A percentile compares a stretch with the other conserved stretches of the same genome.
phyloP scores from a whole-genome alignment of 2,329 filamentous ascomycete genomes.

The Colletotrichum tabaci region DNA sequence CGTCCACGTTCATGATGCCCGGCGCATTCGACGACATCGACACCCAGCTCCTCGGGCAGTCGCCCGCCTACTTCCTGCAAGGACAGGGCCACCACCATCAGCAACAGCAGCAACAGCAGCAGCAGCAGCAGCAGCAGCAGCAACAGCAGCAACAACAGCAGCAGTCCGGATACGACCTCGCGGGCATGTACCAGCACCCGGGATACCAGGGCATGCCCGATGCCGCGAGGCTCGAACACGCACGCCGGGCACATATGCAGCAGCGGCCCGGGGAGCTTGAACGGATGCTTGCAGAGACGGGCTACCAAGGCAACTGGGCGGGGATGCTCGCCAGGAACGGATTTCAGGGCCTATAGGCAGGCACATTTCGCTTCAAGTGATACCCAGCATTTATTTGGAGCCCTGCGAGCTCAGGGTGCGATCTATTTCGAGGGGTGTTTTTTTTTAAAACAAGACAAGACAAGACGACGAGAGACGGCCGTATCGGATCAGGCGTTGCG shows the following conservation, averaged over 20 bases:
- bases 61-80: slow-evolving; percentile 80
- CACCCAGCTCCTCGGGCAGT: slow-evolving; percentile 78
- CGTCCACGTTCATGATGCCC: slow-evolving; percentile 65
- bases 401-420: slow-evolving; percentile 40
- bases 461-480: slow-evolving; percentile 5
- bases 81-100: slow-evolving; percentile 51
- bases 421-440: slow-evolving; percentile 26
- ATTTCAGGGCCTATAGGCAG: slow-evolving; percentile 38
- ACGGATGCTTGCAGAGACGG: slow-evolving; percentile 42
- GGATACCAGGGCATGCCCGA: slow-evolving; percentile 39
- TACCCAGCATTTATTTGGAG: slow-evolving; percentile 42
- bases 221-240: slow-evolving; percentile 40
- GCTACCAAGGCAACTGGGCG: slow-evolving; percentile 42
- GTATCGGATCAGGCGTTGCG: slow-evolving; percentile 31
- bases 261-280: slow-evolving; percentile 41
- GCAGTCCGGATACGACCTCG: slow-evolving; percentile 41
- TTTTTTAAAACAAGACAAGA: not conserved
- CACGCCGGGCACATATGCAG: slow-evolving; percentile 42
- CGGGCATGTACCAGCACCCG: slow-evolving; percentile 42
- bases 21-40: slow-evolving; percentile 76
- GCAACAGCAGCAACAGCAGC: slow-evolving; percentile 46
- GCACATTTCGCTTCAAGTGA: slow-evolving; percentile 41
- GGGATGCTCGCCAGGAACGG: slow-evolving; percentile 42
- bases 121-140: no score
- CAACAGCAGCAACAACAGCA: no score